These are phyloP conservation scores for Microbotryomycetes sp. DNA, from an alignment of 1,284 basidiomycete species.

Conservation along the genomic window DNA sequence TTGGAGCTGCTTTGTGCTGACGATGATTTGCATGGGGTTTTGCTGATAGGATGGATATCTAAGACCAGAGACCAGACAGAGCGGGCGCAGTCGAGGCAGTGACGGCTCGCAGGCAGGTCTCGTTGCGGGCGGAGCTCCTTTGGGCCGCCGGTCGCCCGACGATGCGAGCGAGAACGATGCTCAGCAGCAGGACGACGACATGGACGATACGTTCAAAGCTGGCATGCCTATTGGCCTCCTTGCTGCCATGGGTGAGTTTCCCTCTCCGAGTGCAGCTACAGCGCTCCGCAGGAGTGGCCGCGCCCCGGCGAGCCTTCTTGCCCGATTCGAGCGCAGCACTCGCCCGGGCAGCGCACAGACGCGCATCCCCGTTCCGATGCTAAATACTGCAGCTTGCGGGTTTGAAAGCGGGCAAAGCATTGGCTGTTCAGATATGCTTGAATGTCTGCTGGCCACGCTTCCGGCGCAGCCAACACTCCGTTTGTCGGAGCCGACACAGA, in stretches of 20 bases:
- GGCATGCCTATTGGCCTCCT: constrained; percentile 21
- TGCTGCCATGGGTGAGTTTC: constrained; percentile 10
- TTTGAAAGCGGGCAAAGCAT: no score
- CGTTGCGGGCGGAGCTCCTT: constrained; percentile 2
- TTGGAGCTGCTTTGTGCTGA: neutral
- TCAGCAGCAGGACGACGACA: neutral
- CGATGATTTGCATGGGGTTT: neutral
- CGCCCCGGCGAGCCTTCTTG: neutral
- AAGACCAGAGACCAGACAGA: neutral
- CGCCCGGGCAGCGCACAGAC: no score
- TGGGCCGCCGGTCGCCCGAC: neutral
- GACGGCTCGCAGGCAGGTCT: constrained; percentile 3
- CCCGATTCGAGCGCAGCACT: no score
- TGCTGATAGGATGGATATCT: constrained; percentile 6
- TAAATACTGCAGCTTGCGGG: no score
- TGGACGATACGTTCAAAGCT: constrained; percentile 10
- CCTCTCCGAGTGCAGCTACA: neutral
- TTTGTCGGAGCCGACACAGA: no score
- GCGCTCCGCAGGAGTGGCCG: neutral
- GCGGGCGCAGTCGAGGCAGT: neutral
- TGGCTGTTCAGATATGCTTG: no score
- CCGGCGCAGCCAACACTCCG: no score
- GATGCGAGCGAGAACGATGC: neutral
- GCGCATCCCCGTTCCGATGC: no score
- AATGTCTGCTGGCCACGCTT: no score